Base-by-base conservation (phyloP, 345 rosid species). In the Alliaria petiolata region DNA sequence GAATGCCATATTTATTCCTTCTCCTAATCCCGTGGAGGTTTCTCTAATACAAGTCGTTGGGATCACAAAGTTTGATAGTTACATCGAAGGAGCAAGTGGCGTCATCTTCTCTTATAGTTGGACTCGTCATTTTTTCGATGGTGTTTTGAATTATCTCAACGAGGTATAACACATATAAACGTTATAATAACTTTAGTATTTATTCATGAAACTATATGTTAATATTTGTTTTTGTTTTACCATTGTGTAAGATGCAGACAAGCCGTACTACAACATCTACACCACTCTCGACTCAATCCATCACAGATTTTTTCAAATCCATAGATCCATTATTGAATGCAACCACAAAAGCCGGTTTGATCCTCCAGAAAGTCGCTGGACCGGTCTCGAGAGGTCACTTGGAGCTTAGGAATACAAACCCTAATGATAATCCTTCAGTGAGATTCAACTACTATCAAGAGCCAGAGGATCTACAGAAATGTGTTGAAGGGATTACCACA, bases 371-470 rank as follows among this genome's bases (percentile, higher is more conserved):
- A 60, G 19, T 90, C 4, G 69, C 17, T 0, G 87, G 86, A 13
- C 95, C 98, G 2, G 44, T 77, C 16, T 90, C 97, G 9, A 69
- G 79, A 28, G 98, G 95, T 31, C 71, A 85, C 26, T 86, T 88
- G 35, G 77, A 78, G 80, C 89, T 90, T 6, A 69, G 52, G 50
- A 85, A 56, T 66, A 76, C 72, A n/a, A 72, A 85, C 50, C 83
- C 81, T 12, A 19, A 79, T 14, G 90, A 88, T 22, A 90, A 81
- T 39, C 97, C 97, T 1, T 81, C 75, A 1, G 91, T 92, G 16
- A 86, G 57, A 34, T 92, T 89, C 63, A 86, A 89, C 82, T 92
- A 89, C 74, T 90, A 86, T 76, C 79, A 79, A 58, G 86, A 89
- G 7, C 86, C 87, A 26, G 85, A 92, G 69, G 97, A 92, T 60